Evolutionary conservation across 345 rosid genomes (phyloP), one percentile per base, ranked within the genome.

Genomic region (Chamaenerion angustifolium): DNA sequence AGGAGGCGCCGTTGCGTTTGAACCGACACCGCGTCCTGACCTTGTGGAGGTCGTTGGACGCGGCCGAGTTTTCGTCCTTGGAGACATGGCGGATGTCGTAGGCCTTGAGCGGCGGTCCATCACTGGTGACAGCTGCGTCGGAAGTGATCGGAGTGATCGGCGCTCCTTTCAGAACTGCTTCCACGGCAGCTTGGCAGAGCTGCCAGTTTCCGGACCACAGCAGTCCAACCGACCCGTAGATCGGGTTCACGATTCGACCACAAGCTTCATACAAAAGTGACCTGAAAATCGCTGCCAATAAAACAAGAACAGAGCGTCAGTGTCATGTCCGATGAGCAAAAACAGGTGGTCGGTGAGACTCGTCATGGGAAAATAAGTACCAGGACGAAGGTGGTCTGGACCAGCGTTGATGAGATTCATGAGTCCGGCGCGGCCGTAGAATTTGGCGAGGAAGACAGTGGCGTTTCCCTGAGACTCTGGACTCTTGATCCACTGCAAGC

Each of bases 331-430:
- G 37, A 31, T 2, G 27, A 31, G 5, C 8, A 31, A 31, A 1
- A 31, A 31, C 8, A 31, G 8, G 10, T 31, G 37, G 37, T 31
- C n/a, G n/a, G 14, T 3, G 3, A 4, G 31, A 16, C n/a, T n/a
- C n/a, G n/a, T 0, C n/a, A 5, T 4, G 50, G 10, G 18, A 10
- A 10, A 5, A 1, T 11, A 0, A 8, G 6, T 13, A 92, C 98
- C 95, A 66, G 98, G 98, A 16, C 98, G 98, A 61, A 84, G 95
- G 16, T 84, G 79, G 16, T 80, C 90, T 16, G 98, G 90, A 45
- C 96, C 98, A 25, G 95, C 79, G 96, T 76, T 88, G 66, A 92
- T 76, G 61, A 87, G 98, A 67, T 92, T 92, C 83, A 88, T 78
- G 61, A 92, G 88, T 0, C 96, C 98, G 1, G 96, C 95, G 27